A percentile compares a stretch with the other conserved stretches of the same genome.
These are phyloP conservation scores for Acer negundo DNA, from an alignment of 345 rosid species.

Conservation along the genomic window DNA sequence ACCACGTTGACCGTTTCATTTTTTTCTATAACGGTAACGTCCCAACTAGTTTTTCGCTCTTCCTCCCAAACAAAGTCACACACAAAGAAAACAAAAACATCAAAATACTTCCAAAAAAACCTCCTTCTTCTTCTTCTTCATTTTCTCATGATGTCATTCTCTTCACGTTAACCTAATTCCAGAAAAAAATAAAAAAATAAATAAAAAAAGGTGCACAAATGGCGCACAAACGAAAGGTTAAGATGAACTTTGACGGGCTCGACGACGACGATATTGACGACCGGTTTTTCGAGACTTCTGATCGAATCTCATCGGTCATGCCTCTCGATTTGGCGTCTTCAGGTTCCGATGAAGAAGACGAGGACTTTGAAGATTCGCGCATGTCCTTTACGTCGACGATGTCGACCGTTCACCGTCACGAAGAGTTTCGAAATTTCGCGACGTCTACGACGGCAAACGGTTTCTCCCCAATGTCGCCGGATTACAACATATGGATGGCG, in stretches of 20 bases:
- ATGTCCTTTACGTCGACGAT: constrained; percentile 63
- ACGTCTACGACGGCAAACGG: constrained; percentile 18
- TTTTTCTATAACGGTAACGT: constrained; percentile 11
- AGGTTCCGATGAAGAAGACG: constrained; percentile 65
- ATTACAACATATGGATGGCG: constrained; percentile 87
- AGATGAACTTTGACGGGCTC: constrained; percentile 78
- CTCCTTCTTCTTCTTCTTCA: not conserved
- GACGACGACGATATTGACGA: constrained; percentile 69
- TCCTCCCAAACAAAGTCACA: constrained; percentile 25
- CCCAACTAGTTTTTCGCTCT: constrained; percentile 50
- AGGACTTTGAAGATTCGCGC: constrained; percentile 65
- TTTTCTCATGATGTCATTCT: not conserved
- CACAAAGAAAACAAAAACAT: not conserved
- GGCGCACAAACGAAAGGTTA: constrained; percentile 60
- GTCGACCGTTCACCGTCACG: constrained; percentile 29
- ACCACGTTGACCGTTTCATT: constrained; percentile 46
- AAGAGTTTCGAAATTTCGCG: constrained; percentile 27
- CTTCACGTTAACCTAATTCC: not conserved
- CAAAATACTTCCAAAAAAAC: not conserved
- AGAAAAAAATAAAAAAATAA: no score
- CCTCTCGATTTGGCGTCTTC: constrained; percentile 63
- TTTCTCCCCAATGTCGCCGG: constrained; percentile 37
- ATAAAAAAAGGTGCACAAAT: constrained; percentile 12
- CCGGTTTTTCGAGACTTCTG: constrained; percentile 58
- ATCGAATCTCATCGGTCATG: constrained; percentile 53